Evolutionary conservation across 768 basidiomycete species (phyloP).

Genomic region (Antrodiella citrinella): DNA sequence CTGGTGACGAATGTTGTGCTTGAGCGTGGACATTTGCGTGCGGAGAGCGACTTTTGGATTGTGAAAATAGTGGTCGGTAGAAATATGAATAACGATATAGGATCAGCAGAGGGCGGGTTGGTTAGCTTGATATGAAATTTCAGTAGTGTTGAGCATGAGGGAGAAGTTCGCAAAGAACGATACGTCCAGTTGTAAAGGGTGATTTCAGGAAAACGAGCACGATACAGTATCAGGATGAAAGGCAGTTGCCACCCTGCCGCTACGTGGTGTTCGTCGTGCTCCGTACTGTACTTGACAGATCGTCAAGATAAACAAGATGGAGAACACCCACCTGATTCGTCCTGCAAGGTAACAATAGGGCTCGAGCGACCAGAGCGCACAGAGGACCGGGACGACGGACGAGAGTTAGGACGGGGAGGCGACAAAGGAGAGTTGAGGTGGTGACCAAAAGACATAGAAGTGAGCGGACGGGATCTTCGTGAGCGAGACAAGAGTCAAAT

Average conservation of each 20-base stretch:
- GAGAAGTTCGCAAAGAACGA: background rate
- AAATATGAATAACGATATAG: background rate
- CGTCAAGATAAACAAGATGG: background rate
- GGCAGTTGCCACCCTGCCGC: no score
- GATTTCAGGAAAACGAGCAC: no score
- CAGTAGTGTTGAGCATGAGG: conserved; percentile 4
- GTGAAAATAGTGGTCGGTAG: background rate
- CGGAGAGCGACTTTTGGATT: conserved; percentile 53
- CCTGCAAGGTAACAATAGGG: conserved; percentile 39
- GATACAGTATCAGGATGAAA: no score
- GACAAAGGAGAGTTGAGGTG: conserved; percentile 24
- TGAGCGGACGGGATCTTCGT: background rate
- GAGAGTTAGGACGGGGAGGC: conserved; percentile 30
- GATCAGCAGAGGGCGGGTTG: conserved; percentile 13
- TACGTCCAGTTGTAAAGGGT: no score
- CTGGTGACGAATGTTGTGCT: conserved; percentile 77
- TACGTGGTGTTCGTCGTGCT: no score
- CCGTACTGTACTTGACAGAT: no score
- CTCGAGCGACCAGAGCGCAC: conserved; percentile 43
- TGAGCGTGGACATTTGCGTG: conserved; percentile 73
- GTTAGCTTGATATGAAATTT: conserved; percentile 15
- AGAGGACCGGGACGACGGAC: conserved; percentile 43
- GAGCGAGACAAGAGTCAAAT: background rate
- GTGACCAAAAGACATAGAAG: conserved; percentile 6
- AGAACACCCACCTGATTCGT: conserved; percentile 56